phyloP scores from a whole-genome alignment of 352 stramenopile species.

The Phytopythium oedochilum region DNA sequence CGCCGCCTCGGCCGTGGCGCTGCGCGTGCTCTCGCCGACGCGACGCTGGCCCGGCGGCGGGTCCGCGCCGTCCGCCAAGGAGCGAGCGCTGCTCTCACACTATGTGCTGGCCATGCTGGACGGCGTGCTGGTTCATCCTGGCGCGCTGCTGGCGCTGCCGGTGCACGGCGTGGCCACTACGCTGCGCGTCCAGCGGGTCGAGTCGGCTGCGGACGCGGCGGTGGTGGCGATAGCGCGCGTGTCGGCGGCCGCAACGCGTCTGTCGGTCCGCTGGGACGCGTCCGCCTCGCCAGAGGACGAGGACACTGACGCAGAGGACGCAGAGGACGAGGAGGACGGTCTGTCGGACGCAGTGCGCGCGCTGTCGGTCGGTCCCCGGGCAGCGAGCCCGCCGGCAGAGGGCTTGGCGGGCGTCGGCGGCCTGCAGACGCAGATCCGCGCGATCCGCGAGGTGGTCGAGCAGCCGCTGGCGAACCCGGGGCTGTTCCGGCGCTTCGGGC shows the following conservation, averaged over 20 bases:
- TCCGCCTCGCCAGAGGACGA: background rate
- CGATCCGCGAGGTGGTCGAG: slow-evolving; percentile 95
- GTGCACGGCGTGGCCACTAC: slow-evolving; percentile 54
- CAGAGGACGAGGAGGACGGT: background rate
- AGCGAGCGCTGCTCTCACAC: slow-evolving; percentile 37
- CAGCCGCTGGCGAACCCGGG: slow-evolving; percentile 93
- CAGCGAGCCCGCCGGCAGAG: slow-evolving; percentile 16
- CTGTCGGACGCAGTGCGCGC: background rate
- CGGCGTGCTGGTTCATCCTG: slow-evolving; percentile 46
- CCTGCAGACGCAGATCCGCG: slow-evolving; percentile 90
- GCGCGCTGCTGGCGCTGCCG: slow-evolving; percentile 49
- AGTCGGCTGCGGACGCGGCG: slow-evolving; percentile 4
- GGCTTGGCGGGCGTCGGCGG: slow-evolving; percentile 82
- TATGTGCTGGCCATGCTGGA: slow-evolving; percentile 69
- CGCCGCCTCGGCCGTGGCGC: slow-evolving; percentile 18
- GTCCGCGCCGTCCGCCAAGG: slow-evolving; percentile 40
- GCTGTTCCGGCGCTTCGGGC: slow-evolving; percentile 91
- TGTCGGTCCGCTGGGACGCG: slow-evolving; percentile 20
- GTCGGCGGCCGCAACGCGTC: slow-evolving; percentile 16
- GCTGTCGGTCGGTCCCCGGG: background rate
- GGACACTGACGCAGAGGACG: background rate
- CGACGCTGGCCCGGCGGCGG: slow-evolving; percentile 4
- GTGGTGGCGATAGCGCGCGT: slow-evolving; percentile 17
- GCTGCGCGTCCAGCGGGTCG: slow-evolving; percentile 35
- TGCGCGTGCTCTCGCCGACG: slow-evolving; percentile 32